These are phyloP conservation scores for Claviceps digitariae DNA, from an alignment of 2,329 filamentous ascomycete species.

Conservation along the genomic window DNA sequence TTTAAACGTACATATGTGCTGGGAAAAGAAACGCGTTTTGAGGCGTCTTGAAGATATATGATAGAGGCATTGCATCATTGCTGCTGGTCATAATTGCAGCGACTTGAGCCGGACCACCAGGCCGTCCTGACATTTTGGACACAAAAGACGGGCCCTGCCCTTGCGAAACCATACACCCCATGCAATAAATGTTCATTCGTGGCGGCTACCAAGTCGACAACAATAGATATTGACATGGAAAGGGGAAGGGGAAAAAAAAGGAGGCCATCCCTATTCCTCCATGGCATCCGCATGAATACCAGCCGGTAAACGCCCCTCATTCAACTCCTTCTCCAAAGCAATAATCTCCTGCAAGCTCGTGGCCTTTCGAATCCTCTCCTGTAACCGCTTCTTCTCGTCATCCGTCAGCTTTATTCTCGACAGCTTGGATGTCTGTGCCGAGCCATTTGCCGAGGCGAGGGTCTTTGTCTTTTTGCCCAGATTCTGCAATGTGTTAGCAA, in stretches of 20 bases:
- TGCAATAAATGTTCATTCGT: no score
- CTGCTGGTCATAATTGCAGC: no score
- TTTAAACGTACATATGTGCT: neutral
- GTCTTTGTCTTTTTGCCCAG: slow-evolving; percentile 71
- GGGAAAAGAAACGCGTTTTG: no score
- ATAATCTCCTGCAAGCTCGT: slow-evolving; percentile 85
- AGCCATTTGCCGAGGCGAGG: slow-evolving; percentile 38
- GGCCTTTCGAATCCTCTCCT: slow-evolving; percentile 78
- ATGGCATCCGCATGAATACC: slow-evolving; percentile 45
- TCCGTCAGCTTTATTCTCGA: slow-evolving; percentile 77
- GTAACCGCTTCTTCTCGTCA: slow-evolving; percentile 71
- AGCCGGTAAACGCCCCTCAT: slow-evolving; percentile 72
- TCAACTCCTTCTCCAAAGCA: slow-evolving; percentile 77
- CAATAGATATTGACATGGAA: neutral
- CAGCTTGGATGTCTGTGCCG: slow-evolving; percentile 42
- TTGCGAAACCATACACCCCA: no score
- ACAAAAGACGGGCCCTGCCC: no score
- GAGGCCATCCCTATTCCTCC: slow-evolving; percentile 36
- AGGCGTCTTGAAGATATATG: no score
- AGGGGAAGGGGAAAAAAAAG: neutral
- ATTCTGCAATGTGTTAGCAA: slow-evolving; percentile 38
- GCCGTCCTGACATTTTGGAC: no score
- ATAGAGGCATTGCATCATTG: no score
- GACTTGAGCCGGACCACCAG: no score
- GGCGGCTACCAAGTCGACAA: no score